These are phyloP conservation scores for Peronospora farinosa DNA, from an alignment of 352 stramenopile species.

Conservation along the genomic window DNA sequence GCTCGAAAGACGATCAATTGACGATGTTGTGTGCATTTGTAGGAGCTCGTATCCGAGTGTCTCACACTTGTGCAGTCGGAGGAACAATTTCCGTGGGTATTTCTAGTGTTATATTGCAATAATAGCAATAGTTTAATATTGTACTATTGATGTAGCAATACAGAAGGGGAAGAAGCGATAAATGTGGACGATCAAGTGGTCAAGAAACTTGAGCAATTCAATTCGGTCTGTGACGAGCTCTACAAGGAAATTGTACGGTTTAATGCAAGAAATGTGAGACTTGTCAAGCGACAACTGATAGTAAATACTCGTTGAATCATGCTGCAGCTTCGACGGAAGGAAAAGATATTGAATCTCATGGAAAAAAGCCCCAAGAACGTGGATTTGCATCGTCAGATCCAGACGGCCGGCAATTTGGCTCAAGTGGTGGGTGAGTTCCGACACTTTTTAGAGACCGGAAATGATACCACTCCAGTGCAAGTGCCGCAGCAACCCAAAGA, in stretches of 20 bases:
- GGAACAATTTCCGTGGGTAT: conserved; percentile 60
- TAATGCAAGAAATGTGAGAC: background rate
- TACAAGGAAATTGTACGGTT: conserved; percentile 81
- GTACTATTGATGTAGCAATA: conserved; percentile 8
- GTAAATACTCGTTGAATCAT: background rate
- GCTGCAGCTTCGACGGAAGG: conserved; percentile 68
- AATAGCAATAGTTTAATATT: background rate
- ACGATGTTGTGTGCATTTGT: conserved; percentile 9
- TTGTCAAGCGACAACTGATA: conserved; percentile 2
- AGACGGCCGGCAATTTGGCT: conserved; percentile 75
- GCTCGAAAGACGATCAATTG: background rate
- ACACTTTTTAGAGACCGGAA: conserved; percentile 73
- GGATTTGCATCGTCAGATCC: conserved; percentile 81
- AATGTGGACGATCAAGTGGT: conserved; percentile 68
- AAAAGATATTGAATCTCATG: conserved; percentile 79
- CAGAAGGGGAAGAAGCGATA: conserved; percentile 30
- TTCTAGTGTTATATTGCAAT: background rate
- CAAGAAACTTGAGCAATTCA: conserved; percentile 85
- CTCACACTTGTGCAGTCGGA: conserved; percentile 70
- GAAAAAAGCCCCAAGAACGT: conserved; percentile 81
- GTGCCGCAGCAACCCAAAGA: conserved; percentile 23
- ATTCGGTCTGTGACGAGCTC: conserved; percentile 82
- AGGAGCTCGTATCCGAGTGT: conserved; percentile 74
- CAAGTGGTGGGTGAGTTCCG: conserved; percentile 80
- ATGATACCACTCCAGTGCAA: conserved; percentile 26